Evolutionary conservation across 176 grass and related monocot species (phyloP), one percentile per base, ranked within the genome.

Genomic region (Juncus inflexus): DNA sequence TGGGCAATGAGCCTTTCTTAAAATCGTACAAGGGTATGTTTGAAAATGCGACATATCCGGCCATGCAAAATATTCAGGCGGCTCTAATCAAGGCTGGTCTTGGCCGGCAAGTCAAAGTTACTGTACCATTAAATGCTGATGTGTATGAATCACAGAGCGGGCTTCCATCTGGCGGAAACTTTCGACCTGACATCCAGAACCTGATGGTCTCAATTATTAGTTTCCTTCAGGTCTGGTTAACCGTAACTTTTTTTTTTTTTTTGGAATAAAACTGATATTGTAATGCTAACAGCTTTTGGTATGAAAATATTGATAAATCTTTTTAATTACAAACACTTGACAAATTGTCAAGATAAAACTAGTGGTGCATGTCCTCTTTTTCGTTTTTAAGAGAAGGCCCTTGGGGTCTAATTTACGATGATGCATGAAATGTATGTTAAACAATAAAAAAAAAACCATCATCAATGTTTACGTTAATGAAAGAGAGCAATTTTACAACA

Each of bases 1-100:
- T 99, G 1, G 94, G 94, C 47, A 99, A 99, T 58, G 94, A 99
- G 61, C 94, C 94, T 5, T 99, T 99, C 79, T 75, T 99, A 40
- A 92, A 86, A 78, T 62, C 83, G 0, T 99, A 99, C 88, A 99
- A 84, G 58, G 83, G 94, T 35, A 74, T 35, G 80, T 99, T 86
- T 73, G 71, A 92, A 66, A 49, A 74, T 0, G 50, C 50, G 0
- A 99, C 94, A 39, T 83, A 92, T 10, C 80, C 94, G 2, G 94
- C 94, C 3, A 76, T 74, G 50, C 76, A 89, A 70, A 99, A 99
- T 72, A 50, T 99, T 9, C 94, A 90, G 83, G 94, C 94, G 0
- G 94, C 94, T 38, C 83, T 99, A 9, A 83, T 99, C 49, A 99
- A 99, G 83, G 94, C 94, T 2, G 89, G 94, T 0, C 85, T 99